These are phyloP conservation scores for Plectranthus barbatus DNA, from an alignment of 257 asterid genomes.

Conservation along the genomic window DNA sequence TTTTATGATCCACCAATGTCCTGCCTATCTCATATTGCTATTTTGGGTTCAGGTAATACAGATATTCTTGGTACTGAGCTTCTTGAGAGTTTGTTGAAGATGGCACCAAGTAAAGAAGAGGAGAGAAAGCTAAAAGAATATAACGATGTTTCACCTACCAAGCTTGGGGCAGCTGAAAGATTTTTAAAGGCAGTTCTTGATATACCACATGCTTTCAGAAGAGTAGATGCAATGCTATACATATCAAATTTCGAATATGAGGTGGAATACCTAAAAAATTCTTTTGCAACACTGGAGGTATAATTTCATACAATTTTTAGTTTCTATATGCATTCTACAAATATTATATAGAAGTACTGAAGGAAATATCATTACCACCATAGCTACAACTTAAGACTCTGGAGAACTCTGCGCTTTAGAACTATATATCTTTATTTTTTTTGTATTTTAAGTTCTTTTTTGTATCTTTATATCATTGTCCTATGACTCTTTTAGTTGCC, in stretches of 20 bases:
- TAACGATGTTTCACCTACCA: slow-evolving; percentile 69
- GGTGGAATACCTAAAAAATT: slow-evolving; percentile 81
- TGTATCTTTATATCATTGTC: background rate
- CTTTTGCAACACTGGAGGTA: slow-evolving; percentile 94
- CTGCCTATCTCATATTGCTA: slow-evolving; percentile 8
- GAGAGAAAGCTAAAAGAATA: slow-evolving; percentile 78
- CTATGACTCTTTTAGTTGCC: background rate
- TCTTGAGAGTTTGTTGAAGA: slow-evolving; percentile 87
- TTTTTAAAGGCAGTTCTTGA: slow-evolving; percentile 87
- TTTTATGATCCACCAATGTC: background rate
- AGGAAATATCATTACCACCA: background rate
- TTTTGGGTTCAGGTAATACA: slow-evolving; percentile 57
- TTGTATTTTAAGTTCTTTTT: background rate
- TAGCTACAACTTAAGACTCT: background rate
- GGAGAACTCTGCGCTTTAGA: background rate
- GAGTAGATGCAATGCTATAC: slow-evolving; percentile 89
- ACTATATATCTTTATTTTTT: background rate
- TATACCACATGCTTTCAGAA: slow-evolving; percentile 78
- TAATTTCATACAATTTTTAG: slow-evolving; percentile 14
- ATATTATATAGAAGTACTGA: background rate
- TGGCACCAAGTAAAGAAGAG: slow-evolving; percentile 96
- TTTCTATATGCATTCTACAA: background rate
- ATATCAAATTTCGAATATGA: slow-evolving; percentile 78
- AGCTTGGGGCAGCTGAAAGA: slow-evolving; percentile 91
- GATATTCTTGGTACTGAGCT: slow-evolving; percentile 85